Evolutionary conservation across 352 stramenopile species (phyloP).

Genomic region (Globisporangium megalacanthum): DNA sequence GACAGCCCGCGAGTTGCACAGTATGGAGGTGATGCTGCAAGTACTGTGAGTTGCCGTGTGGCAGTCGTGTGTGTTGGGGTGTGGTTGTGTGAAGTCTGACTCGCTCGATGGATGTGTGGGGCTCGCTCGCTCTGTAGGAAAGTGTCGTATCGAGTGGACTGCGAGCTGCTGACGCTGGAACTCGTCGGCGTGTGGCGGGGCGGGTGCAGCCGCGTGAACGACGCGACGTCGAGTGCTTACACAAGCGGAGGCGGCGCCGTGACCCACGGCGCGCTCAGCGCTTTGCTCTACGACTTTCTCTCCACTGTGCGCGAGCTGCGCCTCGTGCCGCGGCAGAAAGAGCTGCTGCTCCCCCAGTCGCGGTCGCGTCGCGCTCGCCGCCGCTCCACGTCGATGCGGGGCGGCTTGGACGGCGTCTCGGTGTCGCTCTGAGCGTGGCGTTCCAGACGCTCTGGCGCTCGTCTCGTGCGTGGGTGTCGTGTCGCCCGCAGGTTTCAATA

Average conservation of each 20-base stretch:
- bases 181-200: slow-evolving; percentile 18
- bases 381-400: background rate
- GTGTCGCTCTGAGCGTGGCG: background rate
- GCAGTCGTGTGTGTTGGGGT: too few relatives aligned
- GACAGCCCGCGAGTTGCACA: slow-evolving; percentile 54
- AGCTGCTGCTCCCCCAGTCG: slow-evolving; percentile 35
- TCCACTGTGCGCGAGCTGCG: slow-evolving; percentile 75
- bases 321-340: slow-evolving; percentile 67
- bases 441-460: too few relatives aligned
- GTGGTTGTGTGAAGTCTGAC: background rate
- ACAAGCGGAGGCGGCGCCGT: background rate
- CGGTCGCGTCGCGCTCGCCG: slow-evolving; percentile 11
- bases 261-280: slow-evolving; percentile 37
- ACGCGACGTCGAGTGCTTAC: background rate
- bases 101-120: background rate
- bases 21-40: slow-evolving; percentile 74
- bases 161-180: slow-evolving; percentile 15
- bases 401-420: background rate
- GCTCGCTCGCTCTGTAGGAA: slow-evolving; percentile 6
- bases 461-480: background rate
- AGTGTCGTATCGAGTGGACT: slow-evolving; percentile 13
- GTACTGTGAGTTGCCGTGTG: slow-evolving; percentile 53
- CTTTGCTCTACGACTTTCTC: slow-evolving; percentile 67
- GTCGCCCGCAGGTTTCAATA: too few relatives aligned
- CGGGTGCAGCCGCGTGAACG: background rate